Percentiles rank a stretch among this genome's conserved stretches.
Evolutionary conservation across 2,329 filamentous ascomycete species (phyloP).

Genomic region (Huntiella savannae): DNA sequence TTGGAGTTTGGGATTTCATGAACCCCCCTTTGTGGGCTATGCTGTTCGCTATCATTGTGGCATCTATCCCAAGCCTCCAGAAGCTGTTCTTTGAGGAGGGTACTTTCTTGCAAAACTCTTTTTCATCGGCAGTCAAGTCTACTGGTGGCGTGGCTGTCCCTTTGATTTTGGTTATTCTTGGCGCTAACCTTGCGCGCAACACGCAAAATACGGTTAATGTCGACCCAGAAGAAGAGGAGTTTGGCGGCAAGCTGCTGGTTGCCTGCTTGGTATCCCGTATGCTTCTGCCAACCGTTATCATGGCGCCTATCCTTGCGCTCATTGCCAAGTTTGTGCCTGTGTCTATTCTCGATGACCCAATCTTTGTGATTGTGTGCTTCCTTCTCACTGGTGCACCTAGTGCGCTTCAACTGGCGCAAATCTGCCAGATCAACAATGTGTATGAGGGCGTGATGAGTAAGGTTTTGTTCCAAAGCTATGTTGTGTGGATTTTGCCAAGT

Average conservation of each 20-base stretch:
- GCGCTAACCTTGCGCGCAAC: slow-evolving; percentile 83
- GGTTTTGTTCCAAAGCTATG: slow-evolving; percentile 71
- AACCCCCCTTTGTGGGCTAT: slow-evolving; percentile 97
- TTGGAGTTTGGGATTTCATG: slow-evolving; percentile 82
- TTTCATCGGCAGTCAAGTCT: slow-evolving; percentile 70
- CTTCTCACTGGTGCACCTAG: slow-evolving; percentile 84
- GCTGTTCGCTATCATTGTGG: slow-evolving; percentile 76
- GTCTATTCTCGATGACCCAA: slow-evolving; percentile 90
- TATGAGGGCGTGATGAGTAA: slow-evolving; percentile 89
- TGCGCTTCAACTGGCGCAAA: slow-evolving; percentile 86
- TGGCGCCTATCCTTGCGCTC: slow-evolving; percentile 75
- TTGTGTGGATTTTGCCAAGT: slow-evolving; percentile 90
- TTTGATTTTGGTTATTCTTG: slow-evolving; percentile 83
- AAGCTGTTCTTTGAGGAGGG: slow-evolving; percentile 72
- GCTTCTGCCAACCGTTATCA: slow-evolving; percentile 76
- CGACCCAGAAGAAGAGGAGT: slow-evolving; percentile 50
- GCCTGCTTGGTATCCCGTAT: slow-evolving; percentile 78
- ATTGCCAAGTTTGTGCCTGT: slow-evolving; percentile 80
- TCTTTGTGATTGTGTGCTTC: slow-evolving; percentile 96
- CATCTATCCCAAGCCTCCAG: slow-evolving; percentile 69
- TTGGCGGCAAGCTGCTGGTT: slow-evolving; percentile 59
- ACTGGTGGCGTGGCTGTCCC: slow-evolving; percentile 85
- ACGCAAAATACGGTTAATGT: slow-evolving; percentile 50
- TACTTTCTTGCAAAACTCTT: slow-evolving; percentile 80
- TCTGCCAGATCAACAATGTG: slow-evolving; percentile 94